These are phyloP conservation scores for Fusarium staphyleae DNA, from an alignment of 2,329 filamentous ascomycete genomes.

Conservation along the genomic window DNA sequence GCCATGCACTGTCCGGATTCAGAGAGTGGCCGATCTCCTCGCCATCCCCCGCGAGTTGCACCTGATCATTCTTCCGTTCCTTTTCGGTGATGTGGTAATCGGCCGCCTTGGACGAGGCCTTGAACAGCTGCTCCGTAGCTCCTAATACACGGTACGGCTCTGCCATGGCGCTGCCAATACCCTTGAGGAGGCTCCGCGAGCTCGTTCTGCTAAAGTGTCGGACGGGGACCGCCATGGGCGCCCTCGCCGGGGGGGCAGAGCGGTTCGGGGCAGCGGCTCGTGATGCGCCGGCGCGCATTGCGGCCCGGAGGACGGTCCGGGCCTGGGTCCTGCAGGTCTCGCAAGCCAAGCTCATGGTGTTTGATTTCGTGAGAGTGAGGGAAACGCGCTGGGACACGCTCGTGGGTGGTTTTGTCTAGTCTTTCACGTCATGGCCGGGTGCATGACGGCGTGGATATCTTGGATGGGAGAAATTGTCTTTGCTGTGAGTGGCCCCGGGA, in stretches of 20 bases:
- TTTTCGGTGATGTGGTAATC: constrained; percentile 78
- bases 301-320: constrained; percentile 48
- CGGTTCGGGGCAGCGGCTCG: constrained; percentile 36
- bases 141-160: constrained; percentile 78
- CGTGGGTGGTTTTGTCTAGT: constrained; percentile 18
- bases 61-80: constrained; percentile 68
- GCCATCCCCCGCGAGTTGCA: constrained; percentile 76
- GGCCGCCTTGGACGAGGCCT: constrained; percentile 74
- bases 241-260: constrained; percentile 27
- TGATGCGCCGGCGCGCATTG: constrained; percentile 43
- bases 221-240: constrained; percentile 17
- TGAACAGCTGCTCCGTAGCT: constrained; percentile 79
- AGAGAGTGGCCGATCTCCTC: constrained; percentile 74
- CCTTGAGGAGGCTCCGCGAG: constrained; percentile 44
- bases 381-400: constrained; percentile 10
- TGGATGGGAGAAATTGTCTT: constrained; percentile 32
- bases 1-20: constrained; percentile 64
- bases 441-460: constrained; percentile 41
- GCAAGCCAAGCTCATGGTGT: constrained; percentile 51
- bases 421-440: constrained; percentile 44
- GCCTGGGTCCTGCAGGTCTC: constrained; percentile 57
- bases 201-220: constrained; percentile 50
- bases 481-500: constrained; percentile 39
- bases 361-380: background rate
- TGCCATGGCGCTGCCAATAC: constrained; percentile 45